These are phyloP conservation scores for Globisporangium okanoganense DNA, from an alignment of 352 stramenopile species.

Conservation along the genomic window DNA sequence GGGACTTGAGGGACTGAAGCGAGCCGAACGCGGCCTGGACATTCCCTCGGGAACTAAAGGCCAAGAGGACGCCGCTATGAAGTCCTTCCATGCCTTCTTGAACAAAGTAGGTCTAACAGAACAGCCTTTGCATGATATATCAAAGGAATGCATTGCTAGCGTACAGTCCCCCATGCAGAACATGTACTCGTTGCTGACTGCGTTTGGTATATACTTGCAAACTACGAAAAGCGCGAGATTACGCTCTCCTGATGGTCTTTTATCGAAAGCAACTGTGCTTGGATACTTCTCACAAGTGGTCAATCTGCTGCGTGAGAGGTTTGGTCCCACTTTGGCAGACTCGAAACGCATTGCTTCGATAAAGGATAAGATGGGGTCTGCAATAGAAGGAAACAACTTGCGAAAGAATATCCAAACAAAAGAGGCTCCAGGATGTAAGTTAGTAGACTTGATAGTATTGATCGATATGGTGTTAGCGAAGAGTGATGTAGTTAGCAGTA, in stretches of 20 bases:
- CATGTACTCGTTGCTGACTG: neutral
- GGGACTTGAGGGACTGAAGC: too few relatives aligned
- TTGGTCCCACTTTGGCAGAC: slow-evolving; percentile 2
- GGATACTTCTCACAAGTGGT: slow-evolving; percentile 3
- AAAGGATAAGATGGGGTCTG: slow-evolving; percentile 19
- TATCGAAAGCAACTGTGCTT: neutral
- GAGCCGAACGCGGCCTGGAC: neutral
- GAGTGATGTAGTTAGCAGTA: neutral
- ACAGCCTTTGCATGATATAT: neutral
- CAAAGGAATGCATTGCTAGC: neutral
- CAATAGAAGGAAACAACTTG: slow-evolving; percentile 25
- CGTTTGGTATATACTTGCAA: neutral
- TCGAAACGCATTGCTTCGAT: slow-evolving; percentile 15
- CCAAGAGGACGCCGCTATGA: neutral
- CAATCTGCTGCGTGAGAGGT: slow-evolving; percentile 12
- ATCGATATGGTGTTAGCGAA: slow-evolving; percentile 8
- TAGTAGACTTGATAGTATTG: slow-evolving; percentile 15
- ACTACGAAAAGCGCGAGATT: neutral
- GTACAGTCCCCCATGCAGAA: neutral
- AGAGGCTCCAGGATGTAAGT: slow-evolving; percentile 18
- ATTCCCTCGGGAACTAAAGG: neutral
- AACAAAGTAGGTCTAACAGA: neutral
- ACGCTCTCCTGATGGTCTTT: neutral
- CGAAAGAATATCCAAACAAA: slow-evolving; percentile 13
- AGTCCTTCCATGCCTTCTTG: neutral